Percentiles rank a stretch among this genome's conserved stretches.
Conservation (phyloP, 805 yeast genomes). For the Spathaspora girioi region DNA sequence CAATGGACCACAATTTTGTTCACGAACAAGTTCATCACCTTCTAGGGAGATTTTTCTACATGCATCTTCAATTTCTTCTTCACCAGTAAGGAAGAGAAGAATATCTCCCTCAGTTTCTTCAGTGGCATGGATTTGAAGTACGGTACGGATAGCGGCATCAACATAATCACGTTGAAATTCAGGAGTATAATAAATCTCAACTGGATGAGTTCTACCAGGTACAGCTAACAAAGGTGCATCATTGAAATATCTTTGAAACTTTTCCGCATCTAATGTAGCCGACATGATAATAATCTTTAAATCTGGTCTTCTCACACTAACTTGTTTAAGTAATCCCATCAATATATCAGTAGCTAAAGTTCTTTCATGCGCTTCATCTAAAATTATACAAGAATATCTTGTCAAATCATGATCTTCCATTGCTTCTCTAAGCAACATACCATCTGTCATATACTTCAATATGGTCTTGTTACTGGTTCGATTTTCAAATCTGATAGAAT, state of each 20-base stretch:
- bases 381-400: constrained; percentile 82
- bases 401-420: constrained; percentile 88
- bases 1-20: constrained; percentile 86
- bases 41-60: constrained; percentile 84
- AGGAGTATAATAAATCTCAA: constrained; percentile 94
- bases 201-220: constrained; percentile 98
- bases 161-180: constrained; percentile 93
- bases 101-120: constrained; percentile 87
- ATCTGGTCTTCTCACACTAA: constrained; percentile 76
- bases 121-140: constrained; percentile 93
- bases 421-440: constrained; percentile 95
- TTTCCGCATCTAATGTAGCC: constrained; percentile 96
- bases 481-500: constrained; percentile 90
- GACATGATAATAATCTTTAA: constrained; percentile 93
- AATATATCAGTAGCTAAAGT: constrained; percentile 94
- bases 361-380: constrained; percentile 98
- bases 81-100: constrained; percentile 86
- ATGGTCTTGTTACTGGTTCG: constrained; percentile 77
- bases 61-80: constrained; percentile 97
- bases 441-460: constrained; percentile 96
- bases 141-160: constrained; percentile 94
- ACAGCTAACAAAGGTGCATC: constrained; percentile 93
- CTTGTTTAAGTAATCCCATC: constrained; percentile 90
- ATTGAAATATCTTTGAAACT: constrained; percentile 85
- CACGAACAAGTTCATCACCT: constrained; percentile 84